phyloP scores from a whole-genome alignment of 441 rosid genomes.

The Syzygium syzygioides region DNA sequence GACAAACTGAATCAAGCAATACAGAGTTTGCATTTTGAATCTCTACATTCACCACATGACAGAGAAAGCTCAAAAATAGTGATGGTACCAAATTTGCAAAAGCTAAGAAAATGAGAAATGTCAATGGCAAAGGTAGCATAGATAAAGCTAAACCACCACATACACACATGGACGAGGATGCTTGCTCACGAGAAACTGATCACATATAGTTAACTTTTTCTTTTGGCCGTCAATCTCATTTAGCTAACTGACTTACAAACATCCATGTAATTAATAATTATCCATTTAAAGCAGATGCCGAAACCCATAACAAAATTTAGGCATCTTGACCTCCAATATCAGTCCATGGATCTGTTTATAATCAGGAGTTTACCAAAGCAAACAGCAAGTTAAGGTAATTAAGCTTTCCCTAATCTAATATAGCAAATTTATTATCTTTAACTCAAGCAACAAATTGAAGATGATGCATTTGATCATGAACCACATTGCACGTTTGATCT shows the following conservation, averaged over 20 bases:
- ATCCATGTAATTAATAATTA: neutral
- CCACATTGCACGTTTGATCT: neutral
- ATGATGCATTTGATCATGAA: neutral
- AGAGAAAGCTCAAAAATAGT: neutral
- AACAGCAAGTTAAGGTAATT: neutral
- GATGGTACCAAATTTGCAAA: neutral
- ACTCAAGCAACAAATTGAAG: neutral
- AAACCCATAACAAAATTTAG: neutral
- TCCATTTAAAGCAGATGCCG: neutral
- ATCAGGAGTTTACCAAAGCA: neutral
- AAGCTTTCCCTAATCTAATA: neutral
- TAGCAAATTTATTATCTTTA: neutral
- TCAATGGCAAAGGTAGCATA: neutral
- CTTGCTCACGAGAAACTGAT: neutral
- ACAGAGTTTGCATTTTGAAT: neutral
- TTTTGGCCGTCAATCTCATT: neutral
- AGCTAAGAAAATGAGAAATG: neutral
- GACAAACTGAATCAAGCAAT: neutral
- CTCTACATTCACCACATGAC: neutral
- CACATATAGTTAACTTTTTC: neutral
- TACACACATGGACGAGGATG: neutral
- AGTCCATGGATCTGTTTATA: neutral
- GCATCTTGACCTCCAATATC: neutral
- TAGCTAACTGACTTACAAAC: neutral
- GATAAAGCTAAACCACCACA: neutral